phyloP scores from a whole-genome alignment of 192 early-diverging fungal genomes.

The Entomortierella chlamydospora region DNA sequence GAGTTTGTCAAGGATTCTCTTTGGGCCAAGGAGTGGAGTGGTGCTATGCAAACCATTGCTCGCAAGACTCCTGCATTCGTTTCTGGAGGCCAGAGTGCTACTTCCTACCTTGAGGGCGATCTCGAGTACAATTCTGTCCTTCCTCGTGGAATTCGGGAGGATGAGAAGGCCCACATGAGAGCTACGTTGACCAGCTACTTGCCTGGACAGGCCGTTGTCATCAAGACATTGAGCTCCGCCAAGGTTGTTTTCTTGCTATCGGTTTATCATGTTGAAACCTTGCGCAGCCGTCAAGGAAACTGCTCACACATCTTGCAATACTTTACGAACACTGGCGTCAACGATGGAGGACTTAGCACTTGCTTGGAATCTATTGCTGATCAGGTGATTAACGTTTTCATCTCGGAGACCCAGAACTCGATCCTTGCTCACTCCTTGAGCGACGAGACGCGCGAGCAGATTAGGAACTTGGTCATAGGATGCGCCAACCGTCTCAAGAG shows the following conservation, averaged over 20 bases:
- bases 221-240: constrained; percentile 73
- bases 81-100: constrained; percentile 65
- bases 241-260: constrained; percentile 85
- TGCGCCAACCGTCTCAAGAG: constrained; percentile 75
- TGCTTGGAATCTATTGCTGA: constrained; percentile 85
- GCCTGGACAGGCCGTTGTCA: constrained; percentile 62
- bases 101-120: constrained; percentile 86
- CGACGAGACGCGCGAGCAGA: constrained; percentile 61
- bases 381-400: constrained; percentile 63
- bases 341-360: constrained; percentile 75
- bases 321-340: constrained; percentile 86
- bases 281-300: constrained; percentile 75
- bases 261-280: constrained; percentile 86
- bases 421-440: constrained; percentile 57
- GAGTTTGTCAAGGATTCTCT: constrained; percentile 78
- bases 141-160: constrained; percentile 49
- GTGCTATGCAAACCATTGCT: constrained; percentile 76
- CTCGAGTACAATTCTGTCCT: constrained; percentile 90
- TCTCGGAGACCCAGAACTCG: constrained; percentile 58
- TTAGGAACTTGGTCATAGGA: constrained; percentile 70
- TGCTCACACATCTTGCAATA: constrained; percentile 81
- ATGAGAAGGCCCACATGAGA: constrained; percentile 67
- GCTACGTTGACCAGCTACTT: constrained; percentile 66
- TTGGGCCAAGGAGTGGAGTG: constrained; percentile 85
- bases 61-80: constrained; percentile 86